Conservation (phyloP, 2,329 filamentous ascomycete species). For the Trematosphaeria pertusa region DNA sequence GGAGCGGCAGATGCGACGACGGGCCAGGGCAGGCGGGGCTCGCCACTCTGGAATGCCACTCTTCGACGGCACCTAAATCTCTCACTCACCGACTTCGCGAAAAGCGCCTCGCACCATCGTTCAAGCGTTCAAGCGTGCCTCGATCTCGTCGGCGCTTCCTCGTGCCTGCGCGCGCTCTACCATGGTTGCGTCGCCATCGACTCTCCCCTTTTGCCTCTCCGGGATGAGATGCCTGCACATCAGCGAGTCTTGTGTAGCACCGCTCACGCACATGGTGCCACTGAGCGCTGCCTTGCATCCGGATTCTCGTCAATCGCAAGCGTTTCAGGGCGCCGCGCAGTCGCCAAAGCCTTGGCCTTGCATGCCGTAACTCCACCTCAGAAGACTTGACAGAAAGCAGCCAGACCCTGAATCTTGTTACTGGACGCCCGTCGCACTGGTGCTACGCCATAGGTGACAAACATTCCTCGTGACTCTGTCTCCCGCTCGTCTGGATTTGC, state of each 20-base stretch:
- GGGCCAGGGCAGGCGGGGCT: conserved; percentile 23
- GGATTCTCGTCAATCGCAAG: conserved; percentile 22
- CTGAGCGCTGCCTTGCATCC: conserved; percentile 37
- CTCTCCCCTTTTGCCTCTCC: conserved; percentile 22
- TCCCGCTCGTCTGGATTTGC: conserved; percentile 9
- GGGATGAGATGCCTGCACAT: conserved; percentile 31
- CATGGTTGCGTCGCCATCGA: conserved; percentile 19
- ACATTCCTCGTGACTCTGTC: conserved; percentile 22
- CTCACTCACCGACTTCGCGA: conserved; percentile 39
- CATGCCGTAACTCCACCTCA: conserved; percentile 21
- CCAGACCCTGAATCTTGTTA: conserved; percentile 17
- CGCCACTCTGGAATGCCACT: conserved; percentile 33
- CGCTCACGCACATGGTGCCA: conserved; percentile 30
- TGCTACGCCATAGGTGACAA: conserved; percentile 3
- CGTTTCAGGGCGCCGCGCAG: conserved; percentile 25
- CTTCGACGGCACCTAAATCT: conserved; percentile 22
- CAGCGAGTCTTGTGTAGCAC: conserved; percentile 35
- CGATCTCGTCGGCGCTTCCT: conserved; percentile 33
- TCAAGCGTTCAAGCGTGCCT: conserved; percentile 21
- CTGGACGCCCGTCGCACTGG: conserved; percentile 3
- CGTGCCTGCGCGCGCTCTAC: conserved; percentile 31
- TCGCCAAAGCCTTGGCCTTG: conserved; percentile 27
- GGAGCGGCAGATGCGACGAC: conserved; percentile 18
- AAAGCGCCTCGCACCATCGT: conserved; percentile 19
- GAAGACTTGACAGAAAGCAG: conserved; percentile 22